Conservation (phyloP, 164 flowering plant genomes). For the Paratinospora sagittata region DNA sequence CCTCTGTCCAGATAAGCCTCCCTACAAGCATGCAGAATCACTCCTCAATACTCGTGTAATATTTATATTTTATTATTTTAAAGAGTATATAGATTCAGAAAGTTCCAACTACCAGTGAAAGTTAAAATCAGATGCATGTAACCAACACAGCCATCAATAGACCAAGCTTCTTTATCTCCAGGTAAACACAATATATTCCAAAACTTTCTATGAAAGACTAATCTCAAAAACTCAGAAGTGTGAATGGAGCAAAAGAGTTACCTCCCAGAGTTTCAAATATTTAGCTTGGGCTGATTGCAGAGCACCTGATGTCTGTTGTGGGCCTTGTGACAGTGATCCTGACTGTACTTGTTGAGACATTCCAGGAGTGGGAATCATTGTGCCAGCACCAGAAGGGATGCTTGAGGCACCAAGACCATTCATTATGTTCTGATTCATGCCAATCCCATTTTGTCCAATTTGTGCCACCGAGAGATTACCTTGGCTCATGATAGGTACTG, state of each 20-base stretch:
- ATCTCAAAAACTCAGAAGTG: no score
- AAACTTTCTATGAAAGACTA: no score
- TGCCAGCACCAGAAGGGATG: conserved; percentile 52
- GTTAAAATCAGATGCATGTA: no score
- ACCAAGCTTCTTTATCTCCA: no score
- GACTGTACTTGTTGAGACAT: conserved; percentile 59
- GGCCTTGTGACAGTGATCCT: conserved; percentile 35
- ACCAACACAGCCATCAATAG: no score
- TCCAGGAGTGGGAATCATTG: conserved; percentile 93
- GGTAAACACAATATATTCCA: no score
- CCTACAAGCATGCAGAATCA: conserved; percentile 19
- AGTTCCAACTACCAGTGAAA: no score
- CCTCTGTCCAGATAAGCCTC: conserved; percentile 34
- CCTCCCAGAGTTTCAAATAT: conserved; percentile 97
- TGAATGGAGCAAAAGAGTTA: conserved; percentile 18
- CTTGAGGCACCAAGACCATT: conserved; percentile 43
- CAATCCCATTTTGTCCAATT: conserved; percentile 61
- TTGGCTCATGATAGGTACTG: conserved; percentile 55
- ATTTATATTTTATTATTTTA: neutral
- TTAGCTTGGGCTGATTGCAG: conserved; percentile 62
- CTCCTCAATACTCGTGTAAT: neutral
- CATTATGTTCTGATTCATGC: conserved; percentile 64
- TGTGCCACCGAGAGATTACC: conserved; percentile 62
- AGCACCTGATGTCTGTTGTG: conserved; percentile 51
- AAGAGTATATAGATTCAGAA: neutral